Base-by-base conservation (phyloP, 129 eudicot genomes). In the Helianthus tuberosus region DNA sequence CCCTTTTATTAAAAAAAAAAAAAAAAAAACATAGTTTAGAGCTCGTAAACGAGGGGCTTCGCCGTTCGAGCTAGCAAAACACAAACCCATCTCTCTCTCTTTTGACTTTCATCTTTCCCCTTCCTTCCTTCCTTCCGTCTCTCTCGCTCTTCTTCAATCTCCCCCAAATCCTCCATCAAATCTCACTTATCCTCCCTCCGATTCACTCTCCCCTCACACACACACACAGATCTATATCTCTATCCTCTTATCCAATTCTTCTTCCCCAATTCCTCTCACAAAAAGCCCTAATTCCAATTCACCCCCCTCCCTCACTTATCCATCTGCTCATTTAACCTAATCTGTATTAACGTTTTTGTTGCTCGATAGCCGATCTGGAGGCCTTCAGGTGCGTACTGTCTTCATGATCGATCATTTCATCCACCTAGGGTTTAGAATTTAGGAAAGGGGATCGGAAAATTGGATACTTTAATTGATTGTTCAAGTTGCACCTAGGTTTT, bases 201-300 rank as follows among this genome's bases (percentile, higher is more conserved):
- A 27, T 27, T 27, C 32, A 27, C 32, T 27, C 32, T 27, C 32
- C 32, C 32, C 32, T 27, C 32, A 27, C 32, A 27, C 32, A n/a
- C n/a, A n/a, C n/a, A 23, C 23, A 60, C 1, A 81, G 81, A 81
- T 84, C 83, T 25, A 71, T 47, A 14, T 15, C 7, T 84, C 83
- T 15, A 71, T 38, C 14, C 39, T 7, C 14, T 77, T 38, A 8
- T 43, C 78, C 72, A 50, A 20, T 73, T 55, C 64, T 13, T 13
- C 53, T 66, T 71, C 44, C 44, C 8, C 27, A 36, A 60, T 5
- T 7, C 44, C 25, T 60, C 69, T 32, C 76, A 36, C 32, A 47
- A 79, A 39, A 39, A 77, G 74, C 83, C 88, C 85, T 84, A 84
- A 78, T 78, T 59, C 32, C 35, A 71, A 54, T 73, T 51, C 41